Conservation (phyloP, 2,329 filamentous ascomycete genomes). For the Penicillium sp. region DNA sequence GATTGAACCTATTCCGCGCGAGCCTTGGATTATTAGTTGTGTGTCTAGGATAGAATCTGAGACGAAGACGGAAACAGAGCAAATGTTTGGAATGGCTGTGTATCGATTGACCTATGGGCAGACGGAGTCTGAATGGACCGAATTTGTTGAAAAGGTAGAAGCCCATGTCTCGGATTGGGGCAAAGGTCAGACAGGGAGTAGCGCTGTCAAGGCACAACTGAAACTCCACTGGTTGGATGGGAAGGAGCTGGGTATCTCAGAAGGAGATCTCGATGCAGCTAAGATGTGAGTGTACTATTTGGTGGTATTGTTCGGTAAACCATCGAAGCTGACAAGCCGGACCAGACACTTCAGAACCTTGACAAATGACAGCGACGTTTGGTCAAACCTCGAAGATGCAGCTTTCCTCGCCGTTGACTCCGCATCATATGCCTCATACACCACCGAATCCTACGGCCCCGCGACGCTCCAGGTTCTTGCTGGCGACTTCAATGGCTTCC, state of each 20-base stretch:
- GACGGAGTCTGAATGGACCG: conserved; percentile 23
- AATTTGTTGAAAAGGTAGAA: conserved; percentile 23
- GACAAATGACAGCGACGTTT: not conserved
- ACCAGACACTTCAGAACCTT: conserved; percentile 14
- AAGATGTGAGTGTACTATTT: conserved; percentile 1
- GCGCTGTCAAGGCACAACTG: conserved; percentile 20
- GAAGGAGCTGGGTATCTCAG: conserved; percentile 17
- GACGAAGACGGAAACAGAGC: not conserved
- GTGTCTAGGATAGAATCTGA: not conserved
- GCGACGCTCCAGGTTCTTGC: conserved; percentile 5
- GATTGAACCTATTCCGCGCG: conserved; percentile 11
- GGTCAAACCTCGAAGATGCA: not conserved
- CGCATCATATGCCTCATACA: conserved; percentile 19
- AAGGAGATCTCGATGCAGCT: conserved; percentile 16
- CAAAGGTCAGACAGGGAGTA: conserved; percentile 18
- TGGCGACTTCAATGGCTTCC: conserved; percentile 22
- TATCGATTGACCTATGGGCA: conserved; percentile 27
- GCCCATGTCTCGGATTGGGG: conserved; percentile 28
- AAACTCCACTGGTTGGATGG: conserved; percentile 31
- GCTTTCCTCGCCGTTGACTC: conserved; percentile 22
- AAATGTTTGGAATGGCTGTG: conserved; percentile 18
- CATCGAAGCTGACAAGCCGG: not conserved
- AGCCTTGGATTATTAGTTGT: conserved; percentile 20
- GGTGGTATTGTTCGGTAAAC: no score
- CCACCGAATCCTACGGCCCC: conserved; percentile 7